A percentile compares a stretch with the other conserved stretches of the same genome.
Evolutionary conservation across 2,329 filamentous ascomycete species (phyloP).

Genomic region (Aspergillus arachidicola): DNA sequence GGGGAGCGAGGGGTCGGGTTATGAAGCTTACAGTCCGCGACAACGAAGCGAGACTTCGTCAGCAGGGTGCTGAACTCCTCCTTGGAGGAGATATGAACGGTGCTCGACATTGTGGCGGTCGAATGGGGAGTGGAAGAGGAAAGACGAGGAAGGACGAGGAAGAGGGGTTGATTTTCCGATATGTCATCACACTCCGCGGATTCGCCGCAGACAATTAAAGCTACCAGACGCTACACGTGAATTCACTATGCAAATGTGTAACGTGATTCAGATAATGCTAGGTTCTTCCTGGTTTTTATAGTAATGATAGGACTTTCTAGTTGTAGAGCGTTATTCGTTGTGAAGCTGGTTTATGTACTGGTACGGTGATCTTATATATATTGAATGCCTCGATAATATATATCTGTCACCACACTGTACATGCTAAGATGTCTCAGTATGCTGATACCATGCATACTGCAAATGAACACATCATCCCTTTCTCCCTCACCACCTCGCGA

Average conservation of each 20-base stretch:
- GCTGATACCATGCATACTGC: neutral
- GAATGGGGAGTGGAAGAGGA: slow-evolving; percentile 11
- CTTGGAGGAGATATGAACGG: slow-evolving; percentile 61
- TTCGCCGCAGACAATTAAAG: slow-evolving; percentile 4
- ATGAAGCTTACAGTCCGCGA: slow-evolving; percentile 77
- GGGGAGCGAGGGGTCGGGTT: slow-evolving; percentile 13
- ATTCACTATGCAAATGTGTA: neutral
- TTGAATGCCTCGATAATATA: neutral
- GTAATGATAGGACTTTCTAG: neutral
- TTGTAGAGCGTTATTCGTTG: neutral
- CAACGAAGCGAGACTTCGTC: slow-evolving; percentile 73
- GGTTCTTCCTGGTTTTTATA: neutral
- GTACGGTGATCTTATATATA: neutral
- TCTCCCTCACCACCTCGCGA: neutral
- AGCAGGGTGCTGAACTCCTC: slow-evolving; percentile 70
- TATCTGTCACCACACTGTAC: neutral
- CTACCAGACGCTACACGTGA: neutral
- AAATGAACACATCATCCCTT: neutral
- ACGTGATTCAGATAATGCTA: neutral
- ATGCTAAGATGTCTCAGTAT: neutral
- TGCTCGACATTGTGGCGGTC: slow-evolving; percentile 43
- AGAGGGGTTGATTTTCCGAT: slow-evolving; percentile 16
- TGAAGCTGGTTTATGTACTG: neutral
- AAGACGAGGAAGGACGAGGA: slow-evolving; percentile 15
- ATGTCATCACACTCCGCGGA: slow-evolving; percentile 16